A percentile compares a stretch with the other conserved stretches of the same genome.
phyloP scores from a whole-genome alignment of 257 asterid genomes.

The Lantana camara region DNA sequence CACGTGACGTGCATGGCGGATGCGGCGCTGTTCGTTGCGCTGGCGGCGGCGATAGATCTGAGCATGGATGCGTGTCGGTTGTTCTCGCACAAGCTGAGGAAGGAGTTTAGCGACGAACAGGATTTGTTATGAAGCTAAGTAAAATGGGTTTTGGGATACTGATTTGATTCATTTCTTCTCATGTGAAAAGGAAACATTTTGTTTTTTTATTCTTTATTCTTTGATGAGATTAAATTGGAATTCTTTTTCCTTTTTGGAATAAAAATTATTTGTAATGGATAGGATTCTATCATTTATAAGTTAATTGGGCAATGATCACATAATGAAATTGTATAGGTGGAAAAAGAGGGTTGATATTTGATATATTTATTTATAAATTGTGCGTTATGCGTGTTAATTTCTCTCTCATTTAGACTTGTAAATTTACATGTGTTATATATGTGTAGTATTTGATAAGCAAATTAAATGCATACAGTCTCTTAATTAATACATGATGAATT shows the following conservation, averaged over 20 bases:
- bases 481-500: no score
- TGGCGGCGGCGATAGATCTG: constrained; percentile 82
- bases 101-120: constrained; percentile 39
- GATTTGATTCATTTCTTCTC: background rate
- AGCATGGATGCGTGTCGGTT: constrained; percentile 87
- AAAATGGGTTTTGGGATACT: no score
- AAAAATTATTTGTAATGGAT: background rate
- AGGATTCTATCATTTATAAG: background rate
- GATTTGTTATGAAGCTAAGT: no score
- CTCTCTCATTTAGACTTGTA: no score
- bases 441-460: no score
- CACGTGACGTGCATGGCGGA: constrained; percentile 86
- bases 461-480: no score
- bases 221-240: background rate
- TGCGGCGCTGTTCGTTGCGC: constrained; percentile 81
- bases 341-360: background rate
- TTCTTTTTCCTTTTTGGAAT: background rate
- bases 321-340: background rate
- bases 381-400: background rate
- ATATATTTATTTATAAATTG: background rate
- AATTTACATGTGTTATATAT: no score
- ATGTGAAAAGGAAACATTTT: background rate
- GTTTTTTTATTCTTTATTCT: constrained; percentile 1
- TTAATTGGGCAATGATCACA: background rate
- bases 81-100: constrained; percentile 69